A percentile compares a stretch with the other conserved stretches of the same genome.
Conservation (phyloP, 192 early-diverging fungal genomes). For the Coemansia sp. region DNA sequence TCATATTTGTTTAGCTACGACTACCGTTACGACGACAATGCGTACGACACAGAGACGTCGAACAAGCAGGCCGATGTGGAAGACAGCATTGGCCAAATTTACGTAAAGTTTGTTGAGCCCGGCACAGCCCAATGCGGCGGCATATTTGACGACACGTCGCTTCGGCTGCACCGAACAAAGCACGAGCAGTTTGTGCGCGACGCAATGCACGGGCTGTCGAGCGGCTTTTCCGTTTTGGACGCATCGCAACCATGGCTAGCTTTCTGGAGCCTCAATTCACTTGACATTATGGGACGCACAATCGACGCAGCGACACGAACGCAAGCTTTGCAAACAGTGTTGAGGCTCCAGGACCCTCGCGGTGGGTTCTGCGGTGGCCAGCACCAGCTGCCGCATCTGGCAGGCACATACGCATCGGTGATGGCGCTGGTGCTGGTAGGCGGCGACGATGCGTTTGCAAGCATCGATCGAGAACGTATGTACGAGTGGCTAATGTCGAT, state of each 20-base stretch:
- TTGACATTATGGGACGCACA: constrained; percentile 69
- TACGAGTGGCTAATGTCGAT: constrained; percentile 75
- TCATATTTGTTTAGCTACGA: constrained; percentile 36
- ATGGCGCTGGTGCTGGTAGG: constrained; percentile 79
- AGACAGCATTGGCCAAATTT: constrained; percentile 40
- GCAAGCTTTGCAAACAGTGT: constrained; percentile 57
- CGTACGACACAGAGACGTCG: constrained; percentile 44
- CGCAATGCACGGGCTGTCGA: constrained; percentile 55
- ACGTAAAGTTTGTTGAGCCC: constrained; percentile 17
- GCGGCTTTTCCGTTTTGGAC: constrained; percentile 68
- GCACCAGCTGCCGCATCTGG: constrained; percentile 83
- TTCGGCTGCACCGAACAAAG: constrained; percentile 51
- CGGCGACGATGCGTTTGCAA: constrained; percentile 62
- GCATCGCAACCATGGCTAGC: constrained; percentile 88
- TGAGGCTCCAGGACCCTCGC: constrained; percentile 60
- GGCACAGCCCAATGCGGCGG: constrained; percentile 20
- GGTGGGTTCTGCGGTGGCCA: constrained; percentile 87
- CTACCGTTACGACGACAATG: constrained; percentile 53
- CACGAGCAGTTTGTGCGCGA: constrained; percentile 63
- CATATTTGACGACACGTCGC: constrained; percentile 27
- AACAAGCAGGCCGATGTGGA: constrained; percentile 38
- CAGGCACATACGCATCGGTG: constrained; percentile 86
- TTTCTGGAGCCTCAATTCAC: constrained; percentile 86
- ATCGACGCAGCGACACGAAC: constrained; percentile 54
- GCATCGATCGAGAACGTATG: constrained; percentile 53